Evolutionary conservation across 1,284 basidiomycete species (phyloP).

Genomic region (Heterobasidion occidentale): DNA sequence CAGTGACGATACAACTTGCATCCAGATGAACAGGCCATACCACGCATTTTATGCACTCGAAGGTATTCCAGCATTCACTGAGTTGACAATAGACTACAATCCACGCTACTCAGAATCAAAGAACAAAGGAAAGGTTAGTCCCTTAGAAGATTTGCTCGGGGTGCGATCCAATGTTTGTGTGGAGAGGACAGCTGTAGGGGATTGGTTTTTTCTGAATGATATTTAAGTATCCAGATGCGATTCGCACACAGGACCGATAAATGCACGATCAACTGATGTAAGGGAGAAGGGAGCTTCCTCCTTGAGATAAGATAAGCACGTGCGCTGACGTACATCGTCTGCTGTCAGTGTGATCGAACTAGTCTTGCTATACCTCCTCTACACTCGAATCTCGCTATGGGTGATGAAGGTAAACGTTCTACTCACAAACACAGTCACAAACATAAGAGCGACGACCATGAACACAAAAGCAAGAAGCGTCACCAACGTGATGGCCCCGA

Average conservation of each 20-base stretch:
- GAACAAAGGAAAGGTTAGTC: constrained; percentile 4
- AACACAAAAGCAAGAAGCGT: constrained; percentile 42
- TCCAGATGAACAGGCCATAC: constrained; percentile 49
- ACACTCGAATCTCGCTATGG: not conserved
- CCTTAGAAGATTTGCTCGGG: not conserved
- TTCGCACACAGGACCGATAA: too few species aligned
- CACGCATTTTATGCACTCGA: constrained; percentile 45
- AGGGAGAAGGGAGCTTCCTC: too few species aligned
- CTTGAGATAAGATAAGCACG: not conserved
- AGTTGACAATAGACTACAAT: constrained; percentile 60
- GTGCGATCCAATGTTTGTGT: not conserved
- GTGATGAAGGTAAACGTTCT: constrained; percentile 16
- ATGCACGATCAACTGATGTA: too few species aligned
- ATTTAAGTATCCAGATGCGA: too few species aligned
- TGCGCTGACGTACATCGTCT: not conserved
- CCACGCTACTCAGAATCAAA: constrained; percentile 24
- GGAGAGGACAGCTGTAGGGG: not conserved
- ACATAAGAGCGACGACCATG: constrained; percentile 26
- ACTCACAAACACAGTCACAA: constrained; percentile 27
- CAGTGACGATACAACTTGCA: not conserved
- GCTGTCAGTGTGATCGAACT: not conserved
- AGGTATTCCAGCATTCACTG: constrained; percentile 40
- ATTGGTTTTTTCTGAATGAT: not conserved
- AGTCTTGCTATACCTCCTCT: not conserved
- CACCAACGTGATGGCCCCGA: constrained; percentile 36